Evolutionary conservation across 306 rosid genomes (phyloP), one percentile per base, ranked within the genome.

Genomic region (Casuarina glauca): DNA sequence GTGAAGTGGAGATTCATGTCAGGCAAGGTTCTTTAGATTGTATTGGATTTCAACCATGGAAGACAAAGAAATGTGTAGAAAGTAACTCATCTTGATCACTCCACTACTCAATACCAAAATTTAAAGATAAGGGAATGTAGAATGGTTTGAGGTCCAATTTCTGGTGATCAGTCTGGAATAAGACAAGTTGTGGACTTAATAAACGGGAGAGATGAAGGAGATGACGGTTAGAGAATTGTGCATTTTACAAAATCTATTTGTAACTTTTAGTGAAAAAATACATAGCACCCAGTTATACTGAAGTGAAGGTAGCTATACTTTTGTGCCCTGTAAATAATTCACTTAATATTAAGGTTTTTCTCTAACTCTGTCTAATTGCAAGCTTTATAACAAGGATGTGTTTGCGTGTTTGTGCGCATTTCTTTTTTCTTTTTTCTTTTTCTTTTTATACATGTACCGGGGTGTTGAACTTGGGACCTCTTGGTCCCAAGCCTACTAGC

Each of bases 191-290:
- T 35, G 51, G 55, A 42, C 70, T 39, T 32, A 35, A 57, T 13
- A 46, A 32, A 5, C 16, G 48, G 53, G 43, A 20, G 2, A 7
- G 62, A 11, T 15, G 11, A 36, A 66, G 64, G 64, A 41, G 52
- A n/a, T 70, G 73, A 32, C 66, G 26, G 76, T 78, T 70, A 16
- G 42, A 44, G 43, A 11, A 7, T 57, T 45, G 42, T 26, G 9
- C 57, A 9, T 41, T 38, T 70, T 17, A 9, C 0, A 3, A 35
- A 73, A 17, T 41, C 35, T 66, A 9, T 46, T 17, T 41, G 4
- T 32, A 62, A 62, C 13, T 36, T 62, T 12, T 26, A 62, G 35
- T 36, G 69, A 62, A 43, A 62, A 58, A 43, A 2, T 42, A n/a
- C 71, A 42, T 1, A 42, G 49, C 46, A 67, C 50, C 71, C 69